phyloP scores from a whole-genome alignment of 1,139 yeast genomes.

The Scheffersomyces segobiensis region DNA sequence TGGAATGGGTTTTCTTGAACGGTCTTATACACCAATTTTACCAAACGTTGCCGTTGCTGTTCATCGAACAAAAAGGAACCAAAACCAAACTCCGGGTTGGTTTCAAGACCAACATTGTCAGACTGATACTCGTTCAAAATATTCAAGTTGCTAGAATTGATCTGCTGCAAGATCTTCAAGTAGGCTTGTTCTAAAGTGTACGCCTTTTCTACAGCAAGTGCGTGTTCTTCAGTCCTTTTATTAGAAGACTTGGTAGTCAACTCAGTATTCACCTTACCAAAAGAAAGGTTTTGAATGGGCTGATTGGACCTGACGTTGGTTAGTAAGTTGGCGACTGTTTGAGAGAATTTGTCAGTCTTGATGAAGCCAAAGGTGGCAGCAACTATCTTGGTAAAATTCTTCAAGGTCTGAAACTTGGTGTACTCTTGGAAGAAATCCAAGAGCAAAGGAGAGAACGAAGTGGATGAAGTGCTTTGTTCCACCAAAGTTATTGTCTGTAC shows the following conservation, averaged over 20 bases:
- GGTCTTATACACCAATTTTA: conserved; percentile 48
- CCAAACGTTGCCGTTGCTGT: conserved; percentile 50
- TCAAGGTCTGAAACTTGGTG: conserved; percentile 47
- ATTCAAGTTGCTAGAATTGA: conserved; percentile 54
- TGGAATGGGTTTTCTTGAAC: conserved; percentile 51
- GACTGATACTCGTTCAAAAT: conserved; percentile 55
- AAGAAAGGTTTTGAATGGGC: conserved; percentile 65
- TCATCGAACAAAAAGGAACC: conserved; percentile 69
- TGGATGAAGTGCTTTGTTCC: conserved; percentile 53
- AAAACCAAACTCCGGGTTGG: conserved; percentile 83
- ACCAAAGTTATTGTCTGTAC: conserved; percentile 62
- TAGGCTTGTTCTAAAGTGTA: conserved; percentile 73
- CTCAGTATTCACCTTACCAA: conserved; percentile 49
- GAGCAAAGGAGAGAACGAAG: conserved; percentile 64
- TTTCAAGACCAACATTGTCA: conserved; percentile 42
- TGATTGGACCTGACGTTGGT: conserved; percentile 50
- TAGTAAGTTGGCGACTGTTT: conserved; percentile 50
- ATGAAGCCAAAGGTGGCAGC: conserved; percentile 60
- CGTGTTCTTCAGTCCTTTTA: conserved; percentile 22
- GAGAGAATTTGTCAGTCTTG: conserved; percentile 40
- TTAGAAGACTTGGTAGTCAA: conserved; percentile 32
- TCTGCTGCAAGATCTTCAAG: conserved; percentile 69
- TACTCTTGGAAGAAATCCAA: conserved; percentile 73
- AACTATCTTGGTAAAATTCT: conserved; percentile 52
- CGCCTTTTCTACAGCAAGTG: conserved; percentile 44